Base-by-base conservation (phyloP, 2,329 filamentous ascomycete species). In the Cladosporium colombiae region DNA sequence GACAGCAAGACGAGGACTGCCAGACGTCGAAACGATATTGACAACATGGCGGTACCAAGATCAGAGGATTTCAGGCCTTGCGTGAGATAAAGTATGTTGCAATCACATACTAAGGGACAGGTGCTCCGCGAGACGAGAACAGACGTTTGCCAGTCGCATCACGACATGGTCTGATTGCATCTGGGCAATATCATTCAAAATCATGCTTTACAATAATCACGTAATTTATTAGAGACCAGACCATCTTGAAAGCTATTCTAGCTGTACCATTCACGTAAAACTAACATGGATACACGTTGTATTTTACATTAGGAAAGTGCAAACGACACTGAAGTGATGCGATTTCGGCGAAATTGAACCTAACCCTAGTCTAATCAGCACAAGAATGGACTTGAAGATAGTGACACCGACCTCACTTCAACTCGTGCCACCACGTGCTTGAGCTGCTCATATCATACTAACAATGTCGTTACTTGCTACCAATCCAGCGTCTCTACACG, bases 401-500 rank as follows among this genome's bases (percentile, higher is more conserved):
- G n/a, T 23, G 40, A 46, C 40, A 46, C n/a, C n/a, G 3, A 46
- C 40, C 40, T 46, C n/a, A 46, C 40, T 21, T 21, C 40, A 5
- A 46, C 3, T 11, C 40, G 16, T 35, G 13, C 13, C 33, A 46
- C 40, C n/a, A 46, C 1, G 5, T 46, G n/a, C 40, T 46, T n/a
- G 8, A 13, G 40, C n/a, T 11, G 3, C 21, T 11, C 40, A 46
- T 46, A 46, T n/a, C 10, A 21, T 13, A 29, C 23, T 13, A 14
- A 59, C 14, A 27, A 59, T 59, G 56, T 27, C 31, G 14, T 33
- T 35, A 2, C n/a, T 56, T n/a, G 53, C 53, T 23, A 40, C 55
- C 31, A 59, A 59, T 13, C 56, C 56, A n/a, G 49, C 69, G 35
- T 70, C 77, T 27, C 75, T 84, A 31, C 91, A 94, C 78, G 89